Base-by-base conservation (phyloP, 352 stramenopile species). In the Phytopythium mirpurense region DNA sequence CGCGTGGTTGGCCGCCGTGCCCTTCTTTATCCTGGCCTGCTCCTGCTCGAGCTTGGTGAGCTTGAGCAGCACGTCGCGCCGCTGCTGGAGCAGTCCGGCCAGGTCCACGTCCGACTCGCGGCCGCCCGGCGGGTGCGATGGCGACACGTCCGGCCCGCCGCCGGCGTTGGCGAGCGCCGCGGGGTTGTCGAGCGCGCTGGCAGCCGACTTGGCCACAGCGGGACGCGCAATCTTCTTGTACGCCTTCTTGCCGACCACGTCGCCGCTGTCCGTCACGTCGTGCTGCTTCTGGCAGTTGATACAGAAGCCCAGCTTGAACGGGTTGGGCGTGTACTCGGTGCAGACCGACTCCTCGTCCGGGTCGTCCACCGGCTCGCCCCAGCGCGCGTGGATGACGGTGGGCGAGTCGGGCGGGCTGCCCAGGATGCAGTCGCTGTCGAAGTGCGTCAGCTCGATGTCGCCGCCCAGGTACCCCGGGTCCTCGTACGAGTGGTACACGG, bases 221-320 rank as follows among this genome's bases (percentile, higher is more conserved):
- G 82, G 82, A 8, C 82, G 65, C 11, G 78, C 70, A 36, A 93
- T 93, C 51, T 87, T 85, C 56, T 90, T 95, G 68, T 91, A 95
- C 43, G 88, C 76, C 51, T 92, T 92, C 57, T 70, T 74, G 11
- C 61, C 58, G 15, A 67, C 73, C 11, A 90, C 79, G 53, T 82
- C 73, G 18, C 84, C 84, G 44, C 76, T 73, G 10, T 77, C 74
- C 41, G 70, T 84, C 15, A 91, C 80, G 37, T 95, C 82, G 67
- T 95, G 84, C 57, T 95, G 84, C 61, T 93, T 93, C 68, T 92
- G 84, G 65, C 84, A 95, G 65, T 95, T 95, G 56, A 95, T 81
- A 61, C 84, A 95, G 57, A 93, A 95, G 7, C 84, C 84, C 21
- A 92, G 60, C 59, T 90, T 90, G 59, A 95, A 95, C 29, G 83